These are phyloP conservation scores for Vigna radiata DNA, from an alignment of 306 rosid genomes.

Conservation along the genomic window DNA sequence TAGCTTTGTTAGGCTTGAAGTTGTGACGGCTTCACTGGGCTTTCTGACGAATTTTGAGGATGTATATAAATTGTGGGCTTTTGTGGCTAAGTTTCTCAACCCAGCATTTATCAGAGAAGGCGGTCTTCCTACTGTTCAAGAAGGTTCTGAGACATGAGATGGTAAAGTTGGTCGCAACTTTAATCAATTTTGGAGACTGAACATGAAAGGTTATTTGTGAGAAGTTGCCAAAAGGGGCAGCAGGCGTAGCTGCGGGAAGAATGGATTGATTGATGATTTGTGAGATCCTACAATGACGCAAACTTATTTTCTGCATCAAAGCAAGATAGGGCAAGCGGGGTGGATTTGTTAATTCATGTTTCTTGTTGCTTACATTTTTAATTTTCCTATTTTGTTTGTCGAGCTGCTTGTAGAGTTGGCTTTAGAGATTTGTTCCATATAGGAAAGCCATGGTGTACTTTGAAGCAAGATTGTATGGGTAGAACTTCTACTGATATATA, in stretches of 20 bases:
- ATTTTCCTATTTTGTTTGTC: slow-evolving; percentile 38
- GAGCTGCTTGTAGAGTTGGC: slow-evolving; percentile 70
- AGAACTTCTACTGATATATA: slow-evolving; percentile 38
- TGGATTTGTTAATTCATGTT: slow-evolving; percentile 74
- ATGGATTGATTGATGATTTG: slow-evolving; percentile 42
- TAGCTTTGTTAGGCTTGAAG: slow-evolving; percentile 77
- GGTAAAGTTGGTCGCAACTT: neutral
- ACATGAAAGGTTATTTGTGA: slow-evolving; percentile 39
- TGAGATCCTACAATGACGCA: slow-evolving; percentile 43
- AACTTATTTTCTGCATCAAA: slow-evolving; percentile 37
- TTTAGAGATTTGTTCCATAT: slow-evolving; percentile 65
- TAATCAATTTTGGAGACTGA: slow-evolving; percentile 45
- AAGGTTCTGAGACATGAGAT: slow-evolving; percentile 67
- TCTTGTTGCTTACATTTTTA: slow-evolving; percentile 58
- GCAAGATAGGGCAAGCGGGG: slow-evolving; percentile 49
- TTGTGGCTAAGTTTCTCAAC: slow-evolving; percentile 87
- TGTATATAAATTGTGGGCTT: slow-evolving; percentile 91
- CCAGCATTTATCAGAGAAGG: slow-evolving; percentile 70
- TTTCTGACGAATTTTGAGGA: slow-evolving; percentile 95
- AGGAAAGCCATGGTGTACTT: slow-evolving; percentile 53
- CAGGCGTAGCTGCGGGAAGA: slow-evolving; percentile 40
- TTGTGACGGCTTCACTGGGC: slow-evolving; percentile 86
- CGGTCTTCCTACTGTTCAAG: slow-evolving; percentile 76
- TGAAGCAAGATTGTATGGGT: slow-evolving; percentile 49
- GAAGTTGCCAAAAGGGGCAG: slow-evolving; percentile 23